Conservation (phyloP, 768 basidiomycete genomes). For the Lactarius quietus region DNA sequence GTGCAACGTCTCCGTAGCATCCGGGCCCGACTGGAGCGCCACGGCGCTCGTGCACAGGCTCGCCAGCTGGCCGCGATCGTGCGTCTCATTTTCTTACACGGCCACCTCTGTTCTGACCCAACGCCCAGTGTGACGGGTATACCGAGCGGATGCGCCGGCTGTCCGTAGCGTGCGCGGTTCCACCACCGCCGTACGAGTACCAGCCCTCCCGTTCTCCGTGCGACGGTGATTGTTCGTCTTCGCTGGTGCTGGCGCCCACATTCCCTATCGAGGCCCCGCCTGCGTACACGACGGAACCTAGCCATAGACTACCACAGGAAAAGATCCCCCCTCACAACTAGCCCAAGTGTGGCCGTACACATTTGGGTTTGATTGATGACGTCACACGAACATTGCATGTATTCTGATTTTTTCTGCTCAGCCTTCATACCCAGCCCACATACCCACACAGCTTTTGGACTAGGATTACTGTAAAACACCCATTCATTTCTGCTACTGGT, state of each 20-base stretch:
- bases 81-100: neutral
- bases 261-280: neutral
- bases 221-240: neutral
- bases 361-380: neutral
- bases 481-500: neutral
- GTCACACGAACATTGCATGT: neutral
- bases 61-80: slow-evolving; percentile 13
- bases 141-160: slow-evolving; percentile 15
- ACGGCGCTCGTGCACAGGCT: slow-evolving; percentile 9
- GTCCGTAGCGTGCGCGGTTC: neutral
- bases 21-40: slow-evolving; percentile 14
- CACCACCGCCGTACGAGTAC: slow-evolving; percentile 15
- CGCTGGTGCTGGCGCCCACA: neutral
- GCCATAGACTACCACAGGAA: neutral
- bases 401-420: neutral
- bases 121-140: slow-evolving; percentile 3
- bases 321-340: neutral
- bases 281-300: neutral
- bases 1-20: slow-evolving; percentile 13
- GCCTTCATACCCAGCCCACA: too few species aligned
- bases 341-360: neutral
- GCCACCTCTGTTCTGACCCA: neutral
- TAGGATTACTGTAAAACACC: neutral
- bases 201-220: neutral
- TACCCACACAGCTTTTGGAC: neutral